Evolutionary conservation across 2,329 filamentous ascomycete species (phyloP).

Genomic region (Fusarium sacchari): DNA sequence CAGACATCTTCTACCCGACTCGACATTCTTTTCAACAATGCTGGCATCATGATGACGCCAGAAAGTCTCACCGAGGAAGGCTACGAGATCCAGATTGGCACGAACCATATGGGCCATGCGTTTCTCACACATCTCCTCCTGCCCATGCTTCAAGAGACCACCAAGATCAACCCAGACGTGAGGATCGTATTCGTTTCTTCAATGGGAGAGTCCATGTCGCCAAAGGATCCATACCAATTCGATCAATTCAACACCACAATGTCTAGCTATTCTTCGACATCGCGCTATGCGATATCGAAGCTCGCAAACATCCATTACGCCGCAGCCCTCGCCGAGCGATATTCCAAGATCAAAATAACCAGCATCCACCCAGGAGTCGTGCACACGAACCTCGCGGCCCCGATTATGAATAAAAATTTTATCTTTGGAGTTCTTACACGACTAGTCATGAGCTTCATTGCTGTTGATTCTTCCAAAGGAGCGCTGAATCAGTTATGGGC

Average conservation of each 20-base stretch:
- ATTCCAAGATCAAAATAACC: not conserved
- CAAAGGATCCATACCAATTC: constrained; percentile 3
- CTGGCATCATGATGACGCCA: constrained; percentile 8
- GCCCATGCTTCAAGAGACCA: not conserved
- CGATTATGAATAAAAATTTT: not conserved
- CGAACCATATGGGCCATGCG: not conserved
- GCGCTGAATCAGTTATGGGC: not conserved
- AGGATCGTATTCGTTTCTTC: not conserved
- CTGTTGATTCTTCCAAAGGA: not conserved
- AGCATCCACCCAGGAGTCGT: constrained; percentile 1
- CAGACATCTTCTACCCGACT: not conserved
- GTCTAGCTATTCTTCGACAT: not conserved
- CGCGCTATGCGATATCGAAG: not conserved
- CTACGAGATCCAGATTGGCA: constrained; percentile 8
- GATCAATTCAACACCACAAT: constrained; percentile 6
- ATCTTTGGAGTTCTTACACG: not conserved
- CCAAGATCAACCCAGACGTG: not conserved
- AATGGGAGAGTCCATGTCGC: not conserved
- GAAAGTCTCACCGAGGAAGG: constrained; percentile 1
- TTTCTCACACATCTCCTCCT: not conserved
- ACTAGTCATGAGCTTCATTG: fast-evolving
- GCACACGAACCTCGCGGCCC: not conserved
- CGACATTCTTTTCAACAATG: not conserved
- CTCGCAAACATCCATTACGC: constrained; percentile 15
- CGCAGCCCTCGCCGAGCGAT: not conserved